phyloP scores from a whole-genome alignment of 2,329 filamentous ascomycete species.

The Penicillium sp. region DNA sequence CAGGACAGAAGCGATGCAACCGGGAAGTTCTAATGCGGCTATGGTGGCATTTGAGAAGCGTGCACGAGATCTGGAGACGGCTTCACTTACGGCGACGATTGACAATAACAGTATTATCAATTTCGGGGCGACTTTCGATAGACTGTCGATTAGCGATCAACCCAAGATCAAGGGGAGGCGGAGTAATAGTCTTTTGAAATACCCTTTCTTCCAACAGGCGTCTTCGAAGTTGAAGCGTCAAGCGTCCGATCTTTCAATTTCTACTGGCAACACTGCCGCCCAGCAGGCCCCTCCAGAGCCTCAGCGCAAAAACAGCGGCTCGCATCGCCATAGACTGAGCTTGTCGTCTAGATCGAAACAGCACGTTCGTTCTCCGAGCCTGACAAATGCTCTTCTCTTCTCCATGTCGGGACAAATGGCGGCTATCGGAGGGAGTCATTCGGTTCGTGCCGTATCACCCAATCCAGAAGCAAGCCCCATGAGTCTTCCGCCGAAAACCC shows the following conservation, averaged over 20 bases:
- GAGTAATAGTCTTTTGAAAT: slow-evolving; percentile 46
- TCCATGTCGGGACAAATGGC: slow-evolving; percentile 44
- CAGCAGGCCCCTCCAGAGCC: slow-evolving; percentile 19
- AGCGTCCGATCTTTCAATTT: slow-evolving; percentile 29
- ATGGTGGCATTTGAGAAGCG: slow-evolving; percentile 50
- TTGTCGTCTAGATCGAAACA: slow-evolving; percentile 31
- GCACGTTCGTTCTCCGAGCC: slow-evolving; percentile 34
- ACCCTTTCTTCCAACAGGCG: slow-evolving; percentile 39
- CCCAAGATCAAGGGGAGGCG: slow-evolving; percentile 43
- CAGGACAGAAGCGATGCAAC: slow-evolving; percentile 40
- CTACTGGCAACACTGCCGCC: slow-evolving; percentile 24
- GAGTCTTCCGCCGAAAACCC: slow-evolving; percentile 44
- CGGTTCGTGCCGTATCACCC: slow-evolving; percentile 50
- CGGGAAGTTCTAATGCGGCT: slow-evolving; percentile 52
- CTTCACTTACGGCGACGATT: slow-evolving; percentile 53
- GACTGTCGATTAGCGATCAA: slow-evolving; percentile 34
- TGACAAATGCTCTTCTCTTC: slow-evolving; percentile 43
- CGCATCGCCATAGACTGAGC: slow-evolving; percentile 38
- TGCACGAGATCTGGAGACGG: slow-evolving; percentile 50
- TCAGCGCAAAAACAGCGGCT: slow-evolving; percentile 31
- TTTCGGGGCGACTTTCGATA: slow-evolving; percentile 43
- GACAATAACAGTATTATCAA: slow-evolving; percentile 49
- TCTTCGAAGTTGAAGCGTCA: slow-evolving; percentile 47
- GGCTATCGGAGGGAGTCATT: slow-evolving; percentile 51
- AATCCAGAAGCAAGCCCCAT: slow-evolving; percentile 41